Conservation (phyloP, 176 grass and related monocot genomes). For the Sorghum bicolor region Sorghum_bicolor_NCBIv3 NC_012871.2:74302001-74302500, state of each 20-base stretch:
- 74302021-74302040: background rate
- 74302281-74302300: background rate
- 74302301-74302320: background rate
- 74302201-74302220: background rate
- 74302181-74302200: background rate
- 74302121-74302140: background rate
- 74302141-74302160: background rate
- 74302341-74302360: background rate
- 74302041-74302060: background rate
- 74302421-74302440: conserved; percentile 4
- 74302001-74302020: background rate
- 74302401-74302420: background rate
- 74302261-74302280: background rate
- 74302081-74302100: background rate
- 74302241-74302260: background rate
- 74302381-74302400: background rate
- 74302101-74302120: background rate
- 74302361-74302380: background rate
- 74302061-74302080: background rate
- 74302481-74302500: conserved; percentile 54
- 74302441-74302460: background rate
- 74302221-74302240: background rate
- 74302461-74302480: conserved; percentile 33
- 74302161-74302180: background rate
- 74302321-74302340: background rate